These are phyloP conservation scores for Nannochloris sp. DNA, from an alignment of 139 green algal species.

Conservation along the genomic window DNA sequence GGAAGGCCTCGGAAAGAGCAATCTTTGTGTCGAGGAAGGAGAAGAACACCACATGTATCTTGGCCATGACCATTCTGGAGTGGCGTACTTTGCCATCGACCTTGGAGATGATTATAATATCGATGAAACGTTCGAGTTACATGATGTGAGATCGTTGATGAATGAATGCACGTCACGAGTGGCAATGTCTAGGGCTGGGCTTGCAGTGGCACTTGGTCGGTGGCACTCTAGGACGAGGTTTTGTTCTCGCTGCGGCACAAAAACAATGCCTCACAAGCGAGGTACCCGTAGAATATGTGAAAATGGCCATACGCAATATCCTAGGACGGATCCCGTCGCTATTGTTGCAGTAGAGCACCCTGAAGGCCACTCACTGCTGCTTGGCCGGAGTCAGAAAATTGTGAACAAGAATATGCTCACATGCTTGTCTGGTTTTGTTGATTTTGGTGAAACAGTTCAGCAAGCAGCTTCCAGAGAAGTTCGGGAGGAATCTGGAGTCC, in stretches of 20 bases:
- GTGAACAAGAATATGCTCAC: conserved; percentile 49
- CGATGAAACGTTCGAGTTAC: no score
- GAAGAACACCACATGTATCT: no score
- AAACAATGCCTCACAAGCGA: neutral
- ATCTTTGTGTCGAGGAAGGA: no score
- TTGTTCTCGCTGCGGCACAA: neutral
- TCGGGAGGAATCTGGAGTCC: conserved; percentile 51
- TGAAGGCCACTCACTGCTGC: conserved; percentile 46
- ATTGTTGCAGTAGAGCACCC: conserved; percentile 73
- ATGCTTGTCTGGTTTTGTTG: conserved; percentile 68
- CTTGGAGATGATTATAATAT: no score
- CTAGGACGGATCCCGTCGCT: conserved; percentile 70
- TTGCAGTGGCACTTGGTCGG: neutral
- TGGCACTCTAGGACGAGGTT: neutral
- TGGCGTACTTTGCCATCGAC: no score
- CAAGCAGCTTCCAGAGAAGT: conserved; percentile 65
- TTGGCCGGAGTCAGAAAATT: conserved; percentile 49
- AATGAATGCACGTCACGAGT: no score
- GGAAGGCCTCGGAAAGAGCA: no score
- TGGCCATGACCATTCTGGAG: no score
- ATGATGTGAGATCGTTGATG: no score
- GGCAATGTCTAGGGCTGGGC: neutral
- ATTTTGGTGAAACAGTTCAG: conserved; percentile 73
- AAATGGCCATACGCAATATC: conserved; percentile 52
- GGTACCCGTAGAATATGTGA: conserved; percentile 57